Percentiles rank a stretch among this genome's conserved stretches.
These are phyloP conservation scores for Arabidopsis lyrata DNA, from an alignment of 441 rosid species.

Conservation along the genomic window DNA sequence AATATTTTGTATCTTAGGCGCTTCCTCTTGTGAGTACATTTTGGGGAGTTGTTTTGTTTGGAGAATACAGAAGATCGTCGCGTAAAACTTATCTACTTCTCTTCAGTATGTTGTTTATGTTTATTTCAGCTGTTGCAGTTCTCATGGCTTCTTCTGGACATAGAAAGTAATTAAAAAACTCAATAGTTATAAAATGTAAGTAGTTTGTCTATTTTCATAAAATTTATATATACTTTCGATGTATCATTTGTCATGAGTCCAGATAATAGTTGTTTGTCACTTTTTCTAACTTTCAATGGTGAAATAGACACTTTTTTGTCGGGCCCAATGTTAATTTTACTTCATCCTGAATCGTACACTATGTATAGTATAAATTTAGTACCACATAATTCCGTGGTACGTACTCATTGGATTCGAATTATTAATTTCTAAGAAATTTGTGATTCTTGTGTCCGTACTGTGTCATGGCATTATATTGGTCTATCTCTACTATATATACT, in stretches of 20 bases:
- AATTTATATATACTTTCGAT: no score
- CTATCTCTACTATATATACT: no score
- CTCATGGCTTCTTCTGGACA: constrained; percentile 82
- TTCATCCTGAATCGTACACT: no score
- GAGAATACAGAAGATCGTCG: constrained; percentile 75
- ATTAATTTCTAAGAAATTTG: no score
- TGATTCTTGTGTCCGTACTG: no score
- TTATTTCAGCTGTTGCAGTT: constrained; percentile 63
- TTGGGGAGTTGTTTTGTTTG: constrained; percentile 72
- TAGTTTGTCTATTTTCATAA: neutral
- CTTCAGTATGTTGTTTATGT: constrained; percentile 62
- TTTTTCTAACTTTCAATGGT: no score
- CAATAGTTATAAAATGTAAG: neutral
- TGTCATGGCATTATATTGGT: no score
- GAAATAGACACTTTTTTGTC: neutral
- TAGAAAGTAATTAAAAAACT: constrained; percentile 49
- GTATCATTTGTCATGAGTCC: neutral
- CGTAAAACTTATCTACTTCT: constrained; percentile 65
- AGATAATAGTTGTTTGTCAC: neutral
- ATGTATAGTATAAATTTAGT: no score
- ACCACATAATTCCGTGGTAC: no score
- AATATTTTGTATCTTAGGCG: constrained; percentile 50
- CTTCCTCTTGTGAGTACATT: constrained; percentile 84
- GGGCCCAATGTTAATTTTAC: no score
- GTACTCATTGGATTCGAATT: no score